Base-by-base conservation (phyloP, 2,329 filamentous ascomycete species). In the Hortaea sp. region DNA sequence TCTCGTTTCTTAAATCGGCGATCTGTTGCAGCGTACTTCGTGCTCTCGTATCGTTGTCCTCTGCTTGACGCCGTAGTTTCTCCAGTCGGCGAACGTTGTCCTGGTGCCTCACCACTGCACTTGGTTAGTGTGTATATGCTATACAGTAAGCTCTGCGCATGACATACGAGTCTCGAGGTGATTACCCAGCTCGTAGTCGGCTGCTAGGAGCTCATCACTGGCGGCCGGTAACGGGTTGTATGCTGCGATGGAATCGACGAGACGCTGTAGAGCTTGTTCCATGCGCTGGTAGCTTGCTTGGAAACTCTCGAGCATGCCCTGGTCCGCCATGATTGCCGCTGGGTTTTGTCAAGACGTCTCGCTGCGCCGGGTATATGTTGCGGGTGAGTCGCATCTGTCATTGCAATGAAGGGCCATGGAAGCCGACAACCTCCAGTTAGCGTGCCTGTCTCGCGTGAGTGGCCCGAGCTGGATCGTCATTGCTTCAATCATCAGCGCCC, bases 221-320 rank as follows among this genome's bases (percentile, higher is more conserved):
- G 82, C 78, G 32, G 73, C 66, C 4, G 77, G 70, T 5, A 83
- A 85, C 0, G 87, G 86, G 58, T 88, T 87, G 67, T 89, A 90
- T 53, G 87, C 85, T 5, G 85, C 76, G 51, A 94, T 84, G 0
- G 85, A 89, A 62, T 88, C 84, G 55, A 88, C 82, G 31, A 94
- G 72, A 29, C 71, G 79, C 9, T 77, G 75, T 13, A 94, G 70
- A 5, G 69, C 69, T 44, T 63, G 61, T 47, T 74, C 70, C 39
- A 74, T 60, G 49, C 70, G 66, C 53, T 69, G 62, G 50, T 72
- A 72, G 49, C 66, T 69, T 10, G 60, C 54, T 29, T 68, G 64
- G 30, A 74, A 64, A 29, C 67, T 50, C 42, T 61, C 57, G 45
- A 69, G 64, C 70, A 73, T 73, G 13, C 20, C n/a, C n/a, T 35